Evolutionary conservation across 768 basidiomycete species (phyloP).

Genomic region (Chalciporus pseudorubinellus): DNA sequence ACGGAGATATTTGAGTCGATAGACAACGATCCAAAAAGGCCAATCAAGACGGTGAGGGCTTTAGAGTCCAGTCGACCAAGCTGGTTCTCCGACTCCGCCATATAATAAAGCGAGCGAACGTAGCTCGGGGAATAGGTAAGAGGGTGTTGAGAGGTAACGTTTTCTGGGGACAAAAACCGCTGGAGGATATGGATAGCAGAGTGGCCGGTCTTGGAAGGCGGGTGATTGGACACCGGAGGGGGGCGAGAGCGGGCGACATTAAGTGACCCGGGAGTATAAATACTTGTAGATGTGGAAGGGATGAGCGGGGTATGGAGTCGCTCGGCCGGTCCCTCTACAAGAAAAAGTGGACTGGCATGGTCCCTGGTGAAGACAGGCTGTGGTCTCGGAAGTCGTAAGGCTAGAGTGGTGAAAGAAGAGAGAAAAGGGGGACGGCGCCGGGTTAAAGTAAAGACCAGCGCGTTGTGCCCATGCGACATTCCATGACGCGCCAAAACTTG

Average conservation of each 20-base stretch:
- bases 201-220: neutral
- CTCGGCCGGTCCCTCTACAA: neutral
- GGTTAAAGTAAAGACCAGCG: neutral
- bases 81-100: slow-evolving; percentile 33
- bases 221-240: too few species aligned
- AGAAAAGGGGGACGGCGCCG: slow-evolving; percentile 5
- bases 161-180: slow-evolving; percentile 14
- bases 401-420: neutral
- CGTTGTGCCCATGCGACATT: slow-evolving; percentile 65
- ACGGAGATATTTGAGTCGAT: slow-evolving; percentile 25
- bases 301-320: too few species aligned
- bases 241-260: too few species aligned
- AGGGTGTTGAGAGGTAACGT: slow-evolving; percentile 7
- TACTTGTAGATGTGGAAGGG: too few species aligned
- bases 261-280: too few species aligned
- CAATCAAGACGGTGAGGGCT: slow-evolving; percentile 43
- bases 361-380: neutral
- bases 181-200: slow-evolving; percentile 15
- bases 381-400: slow-evolving; percentile 1
- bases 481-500: slow-evolving; percentile 42
- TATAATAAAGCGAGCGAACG: slow-evolving; percentile 40
- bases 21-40: slow-evolving; percentile 51
- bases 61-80: slow-evolving; percentile 34
- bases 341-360: neutral
- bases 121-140: slow-evolving; percentile 26